Percentiles rank a stretch among this genome's conserved stretches.
Conservation (phyloP, 1,284 basidiomycete species). For the Sporisorium scitamineum region DNA sequence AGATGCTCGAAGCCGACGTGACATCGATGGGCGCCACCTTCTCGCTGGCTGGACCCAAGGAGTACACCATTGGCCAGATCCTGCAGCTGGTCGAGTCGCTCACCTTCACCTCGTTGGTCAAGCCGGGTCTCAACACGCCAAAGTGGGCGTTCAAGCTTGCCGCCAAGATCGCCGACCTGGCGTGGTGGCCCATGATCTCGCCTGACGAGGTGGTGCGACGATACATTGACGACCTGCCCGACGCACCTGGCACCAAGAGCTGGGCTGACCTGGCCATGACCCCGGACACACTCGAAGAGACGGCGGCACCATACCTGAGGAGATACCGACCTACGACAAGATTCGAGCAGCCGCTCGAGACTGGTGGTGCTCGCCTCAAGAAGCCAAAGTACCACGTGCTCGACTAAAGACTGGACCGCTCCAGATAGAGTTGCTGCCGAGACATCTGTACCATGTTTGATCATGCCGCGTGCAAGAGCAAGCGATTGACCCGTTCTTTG, state of each 20-base stretch:
- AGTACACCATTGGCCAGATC: constrained; percentile 86
- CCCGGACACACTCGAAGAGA: constrained; percentile 87
- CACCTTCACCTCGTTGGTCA: constrained; percentile 76
- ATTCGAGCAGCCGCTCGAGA: constrained; percentile 71
- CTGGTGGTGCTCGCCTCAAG: constrained; percentile 52
- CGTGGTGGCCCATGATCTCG: constrained; percentile 93
- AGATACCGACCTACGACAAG: constrained; percentile 80
- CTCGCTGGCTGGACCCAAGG: constrained; percentile 88
- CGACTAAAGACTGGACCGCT: constrained; percentile 17
- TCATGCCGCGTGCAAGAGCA: constrained; percentile 4
- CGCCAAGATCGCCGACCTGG: constrained; percentile 77
- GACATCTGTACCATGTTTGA: background rate
- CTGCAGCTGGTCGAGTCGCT: constrained; percentile 84
- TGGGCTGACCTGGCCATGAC: constrained; percentile 74
- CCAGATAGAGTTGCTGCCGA: background rate
- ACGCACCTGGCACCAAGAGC: constrained; percentile 71
- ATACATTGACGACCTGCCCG: constrained; percentile 80
- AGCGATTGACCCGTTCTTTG: constrained; percentile 11
- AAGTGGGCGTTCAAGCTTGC: constrained; percentile 79
- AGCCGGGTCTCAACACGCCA: constrained; percentile 80
- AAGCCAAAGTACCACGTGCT: constrained; percentile 57
- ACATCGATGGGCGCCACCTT: constrained; percentile 77
- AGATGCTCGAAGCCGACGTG: constrained; percentile 78
- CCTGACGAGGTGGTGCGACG: constrained; percentile 91
- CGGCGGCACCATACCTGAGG: constrained; percentile 90